These are phyloP conservation scores for Hypoxylon crocopeplum DNA, from an alignment of 495 filamentous ascomycete genomes.

Conservation along the genomic window DNA sequence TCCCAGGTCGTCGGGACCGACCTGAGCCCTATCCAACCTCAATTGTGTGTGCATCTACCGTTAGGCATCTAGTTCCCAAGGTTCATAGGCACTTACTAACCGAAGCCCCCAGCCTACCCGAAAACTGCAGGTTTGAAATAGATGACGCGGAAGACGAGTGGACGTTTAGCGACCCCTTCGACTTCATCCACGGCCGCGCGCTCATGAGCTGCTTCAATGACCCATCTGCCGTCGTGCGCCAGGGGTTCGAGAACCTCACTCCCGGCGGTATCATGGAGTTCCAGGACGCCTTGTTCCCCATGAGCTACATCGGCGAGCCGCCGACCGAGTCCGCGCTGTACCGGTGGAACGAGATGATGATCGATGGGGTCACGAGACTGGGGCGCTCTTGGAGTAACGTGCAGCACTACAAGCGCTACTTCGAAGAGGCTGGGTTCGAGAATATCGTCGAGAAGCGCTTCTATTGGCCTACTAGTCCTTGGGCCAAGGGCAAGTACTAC, in stretches of 20 bases:
- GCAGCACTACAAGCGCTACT: conserved; percentile 29
- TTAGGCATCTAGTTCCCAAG: background rate
- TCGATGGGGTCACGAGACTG: conserved; percentile 41
- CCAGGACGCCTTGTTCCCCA: conserved; percentile 50
- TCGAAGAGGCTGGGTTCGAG: conserved; percentile 36
- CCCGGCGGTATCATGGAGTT: conserved; percentile 61
- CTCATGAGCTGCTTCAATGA: conserved; percentile 59
- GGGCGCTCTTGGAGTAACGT: conserved; percentile 42
- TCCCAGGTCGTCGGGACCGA: conserved; percentile 57
- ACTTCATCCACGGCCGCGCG: conserved; percentile 61
- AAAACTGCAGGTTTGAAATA: conserved; percentile 61
- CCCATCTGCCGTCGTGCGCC: conserved; percentile 52
- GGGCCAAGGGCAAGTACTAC: conserved; percentile 41
- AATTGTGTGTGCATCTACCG: conserved; percentile 42
- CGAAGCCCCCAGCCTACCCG: conserved; percentile 46
- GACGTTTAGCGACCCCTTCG: conserved; percentile 56
- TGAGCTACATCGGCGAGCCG: conserved; percentile 40
- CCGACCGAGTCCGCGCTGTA: conserved; percentile 39
- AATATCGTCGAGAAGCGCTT: conserved; percentile 37
- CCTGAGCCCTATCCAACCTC: conserved; percentile 60
- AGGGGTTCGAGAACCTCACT: conserved; percentile 53
- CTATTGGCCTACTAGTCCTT: conserved; percentile 44
- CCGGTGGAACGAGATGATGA: conserved; percentile 44
- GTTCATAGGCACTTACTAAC: background rate
- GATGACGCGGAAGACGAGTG: conserved; percentile 63